phyloP scores from a whole-genome alignment of 2,329 filamentous ascomycete genomes.

The Teratosphaeria gauchensis region DNA sequence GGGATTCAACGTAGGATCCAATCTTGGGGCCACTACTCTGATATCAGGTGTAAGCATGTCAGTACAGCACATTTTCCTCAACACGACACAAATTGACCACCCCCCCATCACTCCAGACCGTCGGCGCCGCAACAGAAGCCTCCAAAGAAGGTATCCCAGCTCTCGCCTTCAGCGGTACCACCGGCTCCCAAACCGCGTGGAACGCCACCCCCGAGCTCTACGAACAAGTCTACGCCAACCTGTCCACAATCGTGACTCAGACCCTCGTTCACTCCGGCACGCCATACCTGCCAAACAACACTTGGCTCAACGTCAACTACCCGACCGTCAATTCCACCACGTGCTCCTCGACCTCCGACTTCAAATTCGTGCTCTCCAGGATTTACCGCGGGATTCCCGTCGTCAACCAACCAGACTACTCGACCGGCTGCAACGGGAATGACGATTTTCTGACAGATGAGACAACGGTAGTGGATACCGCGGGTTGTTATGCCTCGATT shows the following conservation, averaged over 20 bases:
- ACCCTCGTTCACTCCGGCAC: slow-evolving; percentile 45
- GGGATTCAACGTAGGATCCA: slow-evolving; percentile 54
- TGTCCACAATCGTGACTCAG: slow-evolving; percentile 50
- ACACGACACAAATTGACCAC: neutral
- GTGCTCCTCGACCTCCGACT: slow-evolving; percentile 45
- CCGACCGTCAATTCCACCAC: slow-evolving; percentile 39
- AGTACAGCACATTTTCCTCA: neutral
- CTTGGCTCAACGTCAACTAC: slow-evolving; percentile 63
- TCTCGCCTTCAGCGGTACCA: slow-evolving; percentile 57
- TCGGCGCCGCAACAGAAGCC: slow-evolving; percentile 55
- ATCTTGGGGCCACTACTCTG: slow-evolving; percentile 46
- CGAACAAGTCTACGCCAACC: slow-evolving; percentile 53
- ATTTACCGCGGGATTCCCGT: slow-evolving; percentile 40
- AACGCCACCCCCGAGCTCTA: slow-evolving; percentile 41
- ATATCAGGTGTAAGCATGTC: slow-evolving; percentile 43
- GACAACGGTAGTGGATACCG: slow-evolving; percentile 39
- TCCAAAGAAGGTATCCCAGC: slow-evolving; percentile 49
- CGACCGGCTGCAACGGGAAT: slow-evolving; percentile 42
- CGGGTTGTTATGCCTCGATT: slow-evolving; percentile 52
- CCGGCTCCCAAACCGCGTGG: slow-evolving; percentile 44
- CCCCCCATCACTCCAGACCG: slow-evolving; percentile 33
- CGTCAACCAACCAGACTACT: slow-evolving; percentile 40
- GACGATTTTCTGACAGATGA: slow-evolving; percentile 49
- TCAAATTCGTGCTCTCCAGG: slow-evolving; percentile 55
- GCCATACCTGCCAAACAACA: slow-evolving; percentile 52